These are phyloP conservation scores for Prorocentrum cordatum DNA, from an alignment of 169 alveolate species.

Conservation along the genomic window DNA sequence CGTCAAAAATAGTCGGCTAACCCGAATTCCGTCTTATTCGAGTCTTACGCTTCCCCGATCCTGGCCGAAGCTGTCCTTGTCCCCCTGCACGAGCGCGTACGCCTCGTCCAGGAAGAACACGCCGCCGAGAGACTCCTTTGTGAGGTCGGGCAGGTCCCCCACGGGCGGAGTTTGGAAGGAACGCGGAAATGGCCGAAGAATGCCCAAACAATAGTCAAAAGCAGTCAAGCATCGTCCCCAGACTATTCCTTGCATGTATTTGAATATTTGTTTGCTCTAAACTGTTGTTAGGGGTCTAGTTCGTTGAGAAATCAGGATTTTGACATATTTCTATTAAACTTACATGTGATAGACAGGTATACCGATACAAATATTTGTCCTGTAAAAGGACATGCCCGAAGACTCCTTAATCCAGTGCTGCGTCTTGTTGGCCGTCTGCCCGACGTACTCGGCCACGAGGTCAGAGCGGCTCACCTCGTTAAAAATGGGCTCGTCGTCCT, in stretches of 20 bases:
- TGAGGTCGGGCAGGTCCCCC: no score
- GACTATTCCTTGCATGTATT: neutral
- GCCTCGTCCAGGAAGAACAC: constrained; percentile 44
- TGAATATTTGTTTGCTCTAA: neutral
- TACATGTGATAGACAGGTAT: no score
- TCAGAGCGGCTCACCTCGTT: constrained; percentile 36
- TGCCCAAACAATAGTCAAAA: no score
- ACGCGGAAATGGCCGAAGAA: no score
- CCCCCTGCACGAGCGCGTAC: constrained; percentile 7
- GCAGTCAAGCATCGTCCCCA: no score
- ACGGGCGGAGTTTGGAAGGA: no score
- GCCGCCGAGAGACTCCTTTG: no score
- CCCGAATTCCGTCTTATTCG: no score
- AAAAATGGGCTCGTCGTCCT: neutral
- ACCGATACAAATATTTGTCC: no score
- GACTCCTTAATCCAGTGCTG: neutral
- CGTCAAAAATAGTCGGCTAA: no score
- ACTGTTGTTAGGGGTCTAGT: neutral
- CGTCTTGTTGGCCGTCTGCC: constrained; percentile 40
- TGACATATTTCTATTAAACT: no score
- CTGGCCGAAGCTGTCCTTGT: constrained; percentile 21
- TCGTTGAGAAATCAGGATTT: neutral
- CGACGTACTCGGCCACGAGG: constrained; percentile 28
- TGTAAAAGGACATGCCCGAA: neutral
- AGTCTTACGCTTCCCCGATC: neutral